Evolutionary conservation across 1,284 basidiomycete genomes (phyloP).

Genomic region (Boletus calvinii): DNA sequence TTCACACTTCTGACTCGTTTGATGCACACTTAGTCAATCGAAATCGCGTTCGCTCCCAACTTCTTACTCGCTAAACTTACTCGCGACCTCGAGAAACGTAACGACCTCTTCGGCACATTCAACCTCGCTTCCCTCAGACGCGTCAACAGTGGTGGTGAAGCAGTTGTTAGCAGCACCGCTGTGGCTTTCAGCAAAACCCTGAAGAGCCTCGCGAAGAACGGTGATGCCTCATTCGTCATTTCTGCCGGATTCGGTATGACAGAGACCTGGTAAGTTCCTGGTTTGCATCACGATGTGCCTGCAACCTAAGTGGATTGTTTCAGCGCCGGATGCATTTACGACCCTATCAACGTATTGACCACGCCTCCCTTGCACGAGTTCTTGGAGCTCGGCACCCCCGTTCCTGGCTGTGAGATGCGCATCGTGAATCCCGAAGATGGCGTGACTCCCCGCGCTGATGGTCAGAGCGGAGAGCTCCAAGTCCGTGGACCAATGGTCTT

Average conservation of each 20-base stretch:
- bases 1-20: neutral
- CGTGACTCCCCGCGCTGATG: slow-evolving; percentile 23
- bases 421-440: slow-evolving; percentile 36
- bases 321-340: slow-evolving; percentile 42
- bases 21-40: slow-evolving; percentile 21
- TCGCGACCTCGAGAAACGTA: slow-evolving; percentile 31
- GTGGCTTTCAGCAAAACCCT: slow-evolving; percentile 37
- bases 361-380: slow-evolving; percentile 27
- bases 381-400: slow-evolving; percentile 32
- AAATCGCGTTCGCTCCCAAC: slow-evolving; percentile 43
- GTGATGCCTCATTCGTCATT: slow-evolving; percentile 33
- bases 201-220: slow-evolving; percentile 31
- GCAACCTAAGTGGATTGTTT: neutral
- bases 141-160: slow-evolving; percentile 41
- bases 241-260: slow-evolving; percentile 47
- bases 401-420: slow-evolving; percentile 32
- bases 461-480: slow-evolving; percentile 40
- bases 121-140: slow-evolving; percentile 24
- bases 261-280: slow-evolving; percentile 37
- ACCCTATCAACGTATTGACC: slow-evolving; percentile 22
- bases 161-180: slow-evolving; percentile 39
- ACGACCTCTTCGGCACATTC: slow-evolving; percentile 26
- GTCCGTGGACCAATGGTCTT: slow-evolving; percentile 41
- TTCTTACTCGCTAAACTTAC: slow-evolving; percentile 42
- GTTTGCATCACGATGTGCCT: no score